Base-by-base conservation (phyloP, 441 rosid species). In the Macaranga tanarius region DNA sequence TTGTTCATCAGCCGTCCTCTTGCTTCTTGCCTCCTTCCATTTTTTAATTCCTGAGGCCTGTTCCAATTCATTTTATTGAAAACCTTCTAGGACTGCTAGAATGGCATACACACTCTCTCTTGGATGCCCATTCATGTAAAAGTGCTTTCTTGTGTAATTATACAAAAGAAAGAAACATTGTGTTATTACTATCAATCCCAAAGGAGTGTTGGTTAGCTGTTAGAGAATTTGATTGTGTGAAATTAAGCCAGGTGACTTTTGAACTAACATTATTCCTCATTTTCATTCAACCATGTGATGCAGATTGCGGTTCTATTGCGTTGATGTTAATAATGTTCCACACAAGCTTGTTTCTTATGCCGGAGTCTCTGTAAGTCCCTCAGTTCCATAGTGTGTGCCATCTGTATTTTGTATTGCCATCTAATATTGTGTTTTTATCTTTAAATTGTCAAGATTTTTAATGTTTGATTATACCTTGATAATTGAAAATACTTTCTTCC, bases 251-350 rank as follows among this genome's bases (percentile, higher is more conserved):
- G 62, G 7, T 69, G 7, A 5, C 51, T 71, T 70, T 19, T 50
- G 52, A 19, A 45, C 58, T 58, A 63, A 63, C 20, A 38, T 9
- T 44, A 11, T 76, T 68, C 26, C 65, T 34, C 10, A 48, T 69
- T 71, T 16, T 19, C 40, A 48, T 51, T 34, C 56, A n/a, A 58
- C 56, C 50, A 20, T 69, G 47, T 79, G 48, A 50, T 79, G 66
- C 76, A 95, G 99, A 77, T 72, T 95, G 81, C 83, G 81, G 75
- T 90, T 95, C 84, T 90, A 85, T 76, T 79, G 86, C 62, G 80
- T 91, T 38, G 90, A 92, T 84, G 97, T 92, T 80, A 92, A 95
- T 83, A 71, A 84, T 57, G 92, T 92, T 76, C 89, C 97, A 0
- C 90, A 87, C 72, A 89, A 65, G 71, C 88, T 95, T 71, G 94